Evolutionary conservation across 2,329 filamentous ascomycete genomes (phyloP).

Genomic region (Parastagonospora avenae): DNA sequence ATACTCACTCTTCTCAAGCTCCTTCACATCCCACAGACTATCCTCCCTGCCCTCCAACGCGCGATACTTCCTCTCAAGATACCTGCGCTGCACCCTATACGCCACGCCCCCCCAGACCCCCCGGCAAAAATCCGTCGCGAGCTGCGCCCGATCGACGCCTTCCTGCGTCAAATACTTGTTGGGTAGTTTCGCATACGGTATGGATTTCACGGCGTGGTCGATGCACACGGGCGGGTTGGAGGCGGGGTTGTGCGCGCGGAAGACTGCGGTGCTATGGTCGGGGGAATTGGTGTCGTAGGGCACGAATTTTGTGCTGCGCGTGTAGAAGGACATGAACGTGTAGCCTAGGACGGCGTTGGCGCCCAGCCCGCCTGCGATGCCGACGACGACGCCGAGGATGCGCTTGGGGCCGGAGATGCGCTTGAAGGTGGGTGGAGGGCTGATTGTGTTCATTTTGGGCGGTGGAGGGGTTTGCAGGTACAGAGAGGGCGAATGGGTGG

Average conservation of each 20-base stretch:
- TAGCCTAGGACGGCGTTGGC: slow-evolving; percentile 41
- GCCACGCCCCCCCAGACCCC: slow-evolving; percentile 46
- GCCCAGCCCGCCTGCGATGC: slow-evolving; percentile 36
- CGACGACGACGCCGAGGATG: slow-evolving; percentile 37
- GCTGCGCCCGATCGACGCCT: slow-evolving; percentile 25
- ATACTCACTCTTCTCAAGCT: slow-evolving; percentile 41
- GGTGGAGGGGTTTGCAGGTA: no score
- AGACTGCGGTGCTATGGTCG: slow-evolving; percentile 29
- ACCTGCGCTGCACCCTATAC: slow-evolving; percentile 43
- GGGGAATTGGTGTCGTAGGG: slow-evolving; percentile 38
- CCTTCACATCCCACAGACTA: slow-evolving; percentile 43
- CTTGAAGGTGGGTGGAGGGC: slow-evolving; percentile 37
- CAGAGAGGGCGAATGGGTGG: not conserved
- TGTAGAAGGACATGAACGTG: slow-evolving; percentile 41
- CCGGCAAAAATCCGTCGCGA: slow-evolving; percentile 46
- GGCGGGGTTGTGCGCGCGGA: slow-evolving; percentile 39
- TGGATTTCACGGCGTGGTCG: slow-evolving; percentile 44
- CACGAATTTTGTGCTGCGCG: slow-evolving; percentile 44
- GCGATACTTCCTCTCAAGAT: slow-evolving; percentile 44
- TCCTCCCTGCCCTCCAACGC: slow-evolving; percentile 35
- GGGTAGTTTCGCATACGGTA: slow-evolving; percentile 42
- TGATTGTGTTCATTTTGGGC: slow-evolving; percentile 42
- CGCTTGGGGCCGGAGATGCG: slow-evolving; percentile 36
- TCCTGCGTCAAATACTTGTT: slow-evolving; percentile 22
- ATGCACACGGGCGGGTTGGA: slow-evolving; percentile 42